Base-by-base conservation (phyloP, 1,284 basidiomycete genomes). In the Rhodotorula mucilaginosa region DNA sequence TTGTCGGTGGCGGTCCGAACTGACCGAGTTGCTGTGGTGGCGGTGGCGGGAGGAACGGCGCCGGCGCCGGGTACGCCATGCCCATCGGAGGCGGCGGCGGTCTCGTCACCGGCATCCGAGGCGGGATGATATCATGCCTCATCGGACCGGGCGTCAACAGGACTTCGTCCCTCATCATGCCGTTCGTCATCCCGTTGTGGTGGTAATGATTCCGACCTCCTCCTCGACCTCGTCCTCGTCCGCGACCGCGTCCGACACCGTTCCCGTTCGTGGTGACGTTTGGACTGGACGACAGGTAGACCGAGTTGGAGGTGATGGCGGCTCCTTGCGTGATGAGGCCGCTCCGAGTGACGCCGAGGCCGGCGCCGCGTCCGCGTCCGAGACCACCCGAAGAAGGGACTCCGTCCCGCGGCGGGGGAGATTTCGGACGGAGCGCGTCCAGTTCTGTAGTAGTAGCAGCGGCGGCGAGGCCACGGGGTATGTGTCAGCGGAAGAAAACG, bases 361-460 rank as follows among this genome's bases (percentile, higher is more conserved):
- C 67, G 52, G 76, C 76, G 29, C 80, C 44, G 77, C 81, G n/a
- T 68, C 79, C 54, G 72, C 78, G 26, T 71, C 79, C 47, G 78
- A 79, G 23, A 58, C 70, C 34, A 79, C 74, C 87, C 16, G 75
- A 76, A 0, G 75, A 76, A 5, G 71, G 69, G 8, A 67, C 39
- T 18, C 75, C 75, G 29, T 71, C 68, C 2, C 74, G 64, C 48
- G 68, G 83, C 0, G 86, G 82, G 13, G 93, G 93, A 2, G 92
- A 94, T 80, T 96, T 96, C 0, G 93, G 93, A 18, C 93, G 86
- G 19, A 97, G 83, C 0, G 85, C 84, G 72, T 97, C 92, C 77
- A 97, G 93, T 78, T 96, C 91, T 81, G 77, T 39, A 39, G 39
- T 12, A 39, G 39, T 12, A 39, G 39, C 10, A 39, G 39, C 39